Evolutionary conservation across 2,329 filamentous ascomycete genomes (phyloP), one percentile per base, ranked within the genome.

Genomic region (Aspergillus clavatus): DNA sequence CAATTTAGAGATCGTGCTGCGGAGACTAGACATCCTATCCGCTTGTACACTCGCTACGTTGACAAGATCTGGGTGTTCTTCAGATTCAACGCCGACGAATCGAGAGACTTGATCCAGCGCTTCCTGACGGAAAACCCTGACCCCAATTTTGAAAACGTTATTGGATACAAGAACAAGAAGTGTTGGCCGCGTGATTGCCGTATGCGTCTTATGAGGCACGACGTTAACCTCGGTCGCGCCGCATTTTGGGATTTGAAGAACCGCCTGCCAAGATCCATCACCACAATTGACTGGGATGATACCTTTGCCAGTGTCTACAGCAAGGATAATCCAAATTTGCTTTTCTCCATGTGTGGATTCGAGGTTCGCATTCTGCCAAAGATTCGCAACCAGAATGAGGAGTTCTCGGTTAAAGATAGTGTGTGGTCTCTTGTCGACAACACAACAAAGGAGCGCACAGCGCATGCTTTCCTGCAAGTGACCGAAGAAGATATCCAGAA

Each of bases 191-290:
- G 93, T 59, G 93, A 98, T 66, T 96, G 90, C 19, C 83, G 93
- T 40, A 98, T 98, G 94, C 85, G 94, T 37, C 72, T 98, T 59
- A 98, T 98, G 93, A 84, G 93, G 52, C 93, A 98, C 68, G 93
- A 98, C 70, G 94, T 98, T 55, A 97, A 98, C 59, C 82, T 98
- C 33, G 93, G 94, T 33, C 85, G 94, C 48, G 94, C 94, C 47
- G 93, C 96, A 1, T 98, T 98, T 74, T 98, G 93, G 93, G 91
- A 98, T 64, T 71, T 98, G 66, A 97, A 98, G 79, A 98, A 98
- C 68, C 84, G 93, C 31, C 75, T 98, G 45, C 94, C 93, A 19
- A 81, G 93, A 56, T 96, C 90, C 2, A 83, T 98, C 36, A 98
- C 93, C 0, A 98, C 93, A 0, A 94, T 98, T 47, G 93, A 98